These are phyloP conservation scores for Tremella fuciformis DNA, from an alignment of 768 basidiomycete genomes.

Conservation along the genomic window DNA sequence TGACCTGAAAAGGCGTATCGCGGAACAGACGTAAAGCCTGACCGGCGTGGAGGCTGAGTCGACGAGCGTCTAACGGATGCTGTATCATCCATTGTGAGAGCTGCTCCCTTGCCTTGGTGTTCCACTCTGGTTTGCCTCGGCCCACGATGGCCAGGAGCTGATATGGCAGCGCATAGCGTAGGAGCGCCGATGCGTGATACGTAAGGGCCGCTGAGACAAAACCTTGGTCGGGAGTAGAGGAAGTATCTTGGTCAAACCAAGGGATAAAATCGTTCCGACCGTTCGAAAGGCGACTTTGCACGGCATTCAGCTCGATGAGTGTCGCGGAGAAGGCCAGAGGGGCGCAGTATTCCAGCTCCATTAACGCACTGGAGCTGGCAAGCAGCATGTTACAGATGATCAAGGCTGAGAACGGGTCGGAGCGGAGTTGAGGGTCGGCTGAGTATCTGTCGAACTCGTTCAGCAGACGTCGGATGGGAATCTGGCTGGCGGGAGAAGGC, in stretches of 20 bases:
- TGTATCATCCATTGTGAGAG: no score
- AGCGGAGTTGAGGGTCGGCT: not conserved
- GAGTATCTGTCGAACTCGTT: not conserved
- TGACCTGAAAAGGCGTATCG: not conserved
- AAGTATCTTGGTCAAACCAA: no score
- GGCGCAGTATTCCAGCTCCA: slow-evolving; percentile 9
- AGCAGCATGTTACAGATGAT: slow-evolving; percentile 1
- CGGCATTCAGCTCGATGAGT: slow-evolving; percentile 6
- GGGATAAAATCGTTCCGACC: no score
- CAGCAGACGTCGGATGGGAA: not conserved
- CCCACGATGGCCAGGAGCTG: not conserved
- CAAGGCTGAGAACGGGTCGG: slow-evolving; percentile 7
- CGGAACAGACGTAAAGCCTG: not conserved
- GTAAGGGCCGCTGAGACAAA: no score
- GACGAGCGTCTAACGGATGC: no score
- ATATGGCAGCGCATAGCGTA: not conserved
- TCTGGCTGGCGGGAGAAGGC: no score
- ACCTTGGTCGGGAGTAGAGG: no score
- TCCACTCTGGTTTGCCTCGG: slow-evolving; percentile 1
- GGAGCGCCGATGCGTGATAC: not conserved
- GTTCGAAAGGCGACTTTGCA: not conserved
- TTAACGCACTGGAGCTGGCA: not conserved
- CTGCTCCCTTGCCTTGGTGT: not conserved
- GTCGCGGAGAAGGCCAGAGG: slow-evolving; percentile 4
- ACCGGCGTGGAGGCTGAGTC: no score